Percentiles rank a stretch among this genome's conserved stretches.
These are phyloP conservation scores for Phytophthora megakarya DNA, from an alignment of 352 stramenopile species.

Conservation along the genomic window DNA sequence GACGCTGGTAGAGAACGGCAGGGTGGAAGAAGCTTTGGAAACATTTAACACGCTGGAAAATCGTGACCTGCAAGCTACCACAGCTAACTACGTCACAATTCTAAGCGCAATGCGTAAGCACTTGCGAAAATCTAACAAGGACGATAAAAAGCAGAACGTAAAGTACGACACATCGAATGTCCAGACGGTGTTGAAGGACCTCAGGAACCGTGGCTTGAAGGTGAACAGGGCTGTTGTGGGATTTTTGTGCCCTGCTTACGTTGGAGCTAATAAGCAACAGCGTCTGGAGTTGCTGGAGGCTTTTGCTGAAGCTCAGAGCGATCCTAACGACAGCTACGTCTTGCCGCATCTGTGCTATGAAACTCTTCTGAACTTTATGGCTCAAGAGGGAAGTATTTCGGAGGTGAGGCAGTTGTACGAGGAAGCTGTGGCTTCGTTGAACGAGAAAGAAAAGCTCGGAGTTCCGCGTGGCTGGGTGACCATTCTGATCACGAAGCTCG, in stretches of 20 bases:
- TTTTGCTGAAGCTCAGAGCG: conserved; percentile 41
- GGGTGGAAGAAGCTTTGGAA: conserved; percentile 40
- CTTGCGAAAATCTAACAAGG: conserved; percentile 16
- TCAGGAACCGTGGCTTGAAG: conserved; percentile 41
- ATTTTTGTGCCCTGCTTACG: conserved; percentile 49
- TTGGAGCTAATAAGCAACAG: conserved; percentile 55
- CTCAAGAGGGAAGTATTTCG: conserved; percentile 39
- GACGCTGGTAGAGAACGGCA: conserved; percentile 51
- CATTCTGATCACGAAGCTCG: conserved; percentile 49
- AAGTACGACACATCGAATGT: conserved; percentile 48
- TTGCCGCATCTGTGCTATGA: conserved; percentile 53
- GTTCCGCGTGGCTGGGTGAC: conserved; percentile 56
- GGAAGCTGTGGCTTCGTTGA: conserved; percentile 47
- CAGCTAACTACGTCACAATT: conserved; percentile 52
- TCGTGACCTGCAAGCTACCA: conserved; percentile 33
- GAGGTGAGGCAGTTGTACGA: conserved; percentile 55
- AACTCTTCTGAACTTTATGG: conserved; percentile 45
- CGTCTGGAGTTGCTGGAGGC: conserved; percentile 60
- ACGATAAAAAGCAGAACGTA: conserved; percentile 29
- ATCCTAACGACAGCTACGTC: conserved; percentile 46
- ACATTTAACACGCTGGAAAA: conserved; percentile 42
- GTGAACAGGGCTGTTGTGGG: conserved; percentile 53
- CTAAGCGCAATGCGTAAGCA: conserved; percentile 56
- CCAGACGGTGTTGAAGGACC: conserved; percentile 47
- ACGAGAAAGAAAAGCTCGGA: conserved; percentile 26